These are phyloP conservation scores for Mortierella claussenii DNA, from an alignment of 192 early-diverging fungal species.

Conservation along the genomic window DNA sequence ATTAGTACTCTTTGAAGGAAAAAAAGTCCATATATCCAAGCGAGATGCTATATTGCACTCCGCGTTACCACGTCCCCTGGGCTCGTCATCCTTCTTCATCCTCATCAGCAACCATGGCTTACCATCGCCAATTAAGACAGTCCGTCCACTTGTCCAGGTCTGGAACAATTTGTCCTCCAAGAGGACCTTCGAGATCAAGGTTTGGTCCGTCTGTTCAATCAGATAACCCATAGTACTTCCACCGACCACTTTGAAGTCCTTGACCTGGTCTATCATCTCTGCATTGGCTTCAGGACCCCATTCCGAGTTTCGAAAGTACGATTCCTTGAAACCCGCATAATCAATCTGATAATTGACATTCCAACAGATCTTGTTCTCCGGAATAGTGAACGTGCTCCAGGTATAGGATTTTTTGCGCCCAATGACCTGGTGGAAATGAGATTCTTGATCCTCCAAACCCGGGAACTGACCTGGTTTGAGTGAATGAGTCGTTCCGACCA, in stretches of 20 bases:
- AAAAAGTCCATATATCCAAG: too few relatives aligned
- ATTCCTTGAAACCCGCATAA: not conserved
- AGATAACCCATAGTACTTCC: not conserved
- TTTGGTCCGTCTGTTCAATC: constrained; percentile 6
- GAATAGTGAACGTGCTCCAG: not conserved
- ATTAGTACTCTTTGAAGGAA: too few relatives aligned
- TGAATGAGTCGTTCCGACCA: constrained; percentile 1
- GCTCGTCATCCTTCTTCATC: too few relatives aligned
- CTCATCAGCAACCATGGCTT: too few relatives aligned
- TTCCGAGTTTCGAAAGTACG: constrained; percentile 4
- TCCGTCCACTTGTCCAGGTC: constrained; percentile 2
- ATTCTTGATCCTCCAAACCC: not conserved
- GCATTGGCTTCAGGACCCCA: constrained; percentile 7
- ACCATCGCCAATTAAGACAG: constrained; percentile 20
- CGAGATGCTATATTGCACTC: too few relatives aligned
- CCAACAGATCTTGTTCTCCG: constrained; percentile 4
- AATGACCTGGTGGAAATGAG: not conserved
- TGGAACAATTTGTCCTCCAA: constrained; percentile 10
- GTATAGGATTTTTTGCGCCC: not conserved
- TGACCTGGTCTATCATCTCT: constrained; percentile 2
- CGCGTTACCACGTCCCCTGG: too few relatives aligned
- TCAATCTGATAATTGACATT: not conserved
- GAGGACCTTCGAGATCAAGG: constrained; percentile 6
- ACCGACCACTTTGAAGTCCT: not conserved
- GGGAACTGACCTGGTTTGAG: constrained; percentile 2